Evolutionary conservation across 345 rosid genomes (phyloP), one percentile per base, ranked within the genome.

Genomic region (Crucihimalaya himalaica): DNA sequence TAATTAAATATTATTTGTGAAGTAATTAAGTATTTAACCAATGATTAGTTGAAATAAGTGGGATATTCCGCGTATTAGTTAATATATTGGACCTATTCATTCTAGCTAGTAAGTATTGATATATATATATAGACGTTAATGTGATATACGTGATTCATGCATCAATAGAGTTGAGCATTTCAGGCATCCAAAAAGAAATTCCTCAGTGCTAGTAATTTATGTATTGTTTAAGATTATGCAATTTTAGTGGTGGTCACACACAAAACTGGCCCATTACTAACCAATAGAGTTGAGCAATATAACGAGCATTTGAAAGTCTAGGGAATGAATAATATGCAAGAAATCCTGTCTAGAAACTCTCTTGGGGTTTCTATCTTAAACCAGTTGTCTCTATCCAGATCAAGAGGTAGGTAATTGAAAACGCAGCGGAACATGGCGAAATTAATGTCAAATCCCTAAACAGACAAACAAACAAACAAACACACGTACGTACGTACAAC

Each of bases 281-380:
- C 53, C 57, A 72, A 43, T 32, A 73, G 39, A 42, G 54, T 20
- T 63, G 54, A 63, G 56, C 63, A 63, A 20, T 5, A n/a, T n/a
- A 63, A n/a, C 64, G n/a, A 72, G 70, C 56, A 46, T 31, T 23
- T 31, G 57, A 16, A 27, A 32, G 23, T 42, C 34, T 31, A 31
- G 35, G 39, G 18, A 65, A 25, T 55, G 77, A 51, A 18, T 66
- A 45, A 65, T 73, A 55, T 55, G 58, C 57, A n/a, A n/a, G n/a
- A n/a, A n/a, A n/a, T n/a, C n/a, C n/a, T n/a, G n/a, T n/a, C n/a
- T n/a, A n/a, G n/a, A n/a, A n/a, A n/a, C n/a, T n/a, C n/a, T n/a
- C n/a, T n/a, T n/a, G n/a, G n/a, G n/a, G n/a, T n/a, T n/a, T n/a
- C n/a, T n/a, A n/a, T n/a, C n/a, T n/a, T n/a, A n/a, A n/a, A n/a